Percentiles rank a stretch among this genome's conserved stretches.
Evolutionary conservation across 139 green algal species (phyloP).

Genomic region (Zygnema circumcarinatum): DNA sequence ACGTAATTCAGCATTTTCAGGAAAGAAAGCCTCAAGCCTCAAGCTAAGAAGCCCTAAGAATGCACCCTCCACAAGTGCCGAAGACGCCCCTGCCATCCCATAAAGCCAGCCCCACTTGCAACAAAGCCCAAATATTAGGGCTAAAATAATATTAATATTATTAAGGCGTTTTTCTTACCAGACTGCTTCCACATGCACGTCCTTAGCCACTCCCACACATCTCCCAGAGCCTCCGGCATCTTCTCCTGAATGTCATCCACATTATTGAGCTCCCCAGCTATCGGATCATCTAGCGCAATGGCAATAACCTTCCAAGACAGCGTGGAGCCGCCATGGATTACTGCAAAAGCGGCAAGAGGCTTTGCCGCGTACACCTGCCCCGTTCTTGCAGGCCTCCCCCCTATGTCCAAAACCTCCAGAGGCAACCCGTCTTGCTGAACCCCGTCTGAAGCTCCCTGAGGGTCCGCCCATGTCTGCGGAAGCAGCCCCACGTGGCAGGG

Average conservation of each 20-base stretch:
- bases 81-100: too few relatives aligned
- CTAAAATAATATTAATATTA: too few relatives aligned
- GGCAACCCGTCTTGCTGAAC: slow-evolving; percentile 28
- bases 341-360: slow-evolving; percentile 85
- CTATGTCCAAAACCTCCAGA: slow-evolving; percentile 71
- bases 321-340: slow-evolving; percentile 85
- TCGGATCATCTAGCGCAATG: slow-evolving; percentile 89
- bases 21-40: too few relatives aligned
- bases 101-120: too few relatives aligned
- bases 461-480: slow-evolving; percentile 96
- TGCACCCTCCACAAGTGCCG: too few relatives aligned
- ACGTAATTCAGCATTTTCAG: too few relatives aligned
- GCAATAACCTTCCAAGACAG: slow-evolving; percentile 98
- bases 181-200: slow-evolving; percentile 19
- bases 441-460: slow-evolving; percentile 71
- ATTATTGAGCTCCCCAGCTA: slow-evolving; percentile 86
- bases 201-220: slow-evolving; percentile 33
- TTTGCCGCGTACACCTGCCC: slow-evolving; percentile 89
- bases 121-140: too few relatives aligned
- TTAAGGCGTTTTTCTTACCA: too few relatives aligned
- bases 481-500: slow-evolving; percentile 99
- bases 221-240: slow-evolving; percentile 5
- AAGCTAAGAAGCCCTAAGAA: too few relatives aligned
- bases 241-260: slow-evolving; percentile 91
- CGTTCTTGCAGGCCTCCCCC: slow-evolving; percentile 69